Conservation (phyloP, 2,329 filamentous ascomycete genomes). For the Penicillium oxalicum region DNA sequence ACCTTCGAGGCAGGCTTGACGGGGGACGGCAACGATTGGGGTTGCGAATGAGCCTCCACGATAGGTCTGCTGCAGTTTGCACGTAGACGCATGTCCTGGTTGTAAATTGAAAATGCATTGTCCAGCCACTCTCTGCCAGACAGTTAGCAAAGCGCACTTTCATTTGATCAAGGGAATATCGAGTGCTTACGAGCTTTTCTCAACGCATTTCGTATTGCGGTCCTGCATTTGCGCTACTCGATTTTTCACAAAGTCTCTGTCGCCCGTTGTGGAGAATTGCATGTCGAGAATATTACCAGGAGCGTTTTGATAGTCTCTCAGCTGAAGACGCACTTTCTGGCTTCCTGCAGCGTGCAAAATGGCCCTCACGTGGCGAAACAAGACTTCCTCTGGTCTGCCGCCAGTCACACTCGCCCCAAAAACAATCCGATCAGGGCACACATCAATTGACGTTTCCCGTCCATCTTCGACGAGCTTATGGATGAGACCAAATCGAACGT, state of each 20-base stretch:
- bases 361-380: conserved; percentile 19
- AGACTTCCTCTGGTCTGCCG: conserved; percentile 7
- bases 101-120: conserved; percentile 21
- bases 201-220: conserved; percentile 16
- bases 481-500: conserved; percentile 20
- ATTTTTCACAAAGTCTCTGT: not conserved
- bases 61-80: conserved; percentile 13
- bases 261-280: conserved; percentile 19
- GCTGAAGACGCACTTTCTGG: conserved; percentile 23
- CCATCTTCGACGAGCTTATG: conserved; percentile 5
- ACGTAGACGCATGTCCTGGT: conserved; percentile 5
- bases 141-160: conserved; percentile 5
- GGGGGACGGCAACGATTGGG: conserved; percentile 3
- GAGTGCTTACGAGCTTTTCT: conserved; percentile 18
- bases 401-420: conserved; percentile 4
- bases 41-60: conserved; percentile 1
- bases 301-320: conserved; percentile 17
- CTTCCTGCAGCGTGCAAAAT: conserved; percentile 9
- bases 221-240: not conserved
- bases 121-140: conserved; percentile 30
- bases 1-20: conserved; percentile 12
- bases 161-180: not conserved
- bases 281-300: conserved; percentile 22
- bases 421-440: conserved; percentile 12
- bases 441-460: conserved; percentile 9